Evolutionary conservation across 768 basidiomycete species (phyloP), one percentile per base, ranked within the genome.

Genomic region (Tricholoma saponaceum): DNA sequence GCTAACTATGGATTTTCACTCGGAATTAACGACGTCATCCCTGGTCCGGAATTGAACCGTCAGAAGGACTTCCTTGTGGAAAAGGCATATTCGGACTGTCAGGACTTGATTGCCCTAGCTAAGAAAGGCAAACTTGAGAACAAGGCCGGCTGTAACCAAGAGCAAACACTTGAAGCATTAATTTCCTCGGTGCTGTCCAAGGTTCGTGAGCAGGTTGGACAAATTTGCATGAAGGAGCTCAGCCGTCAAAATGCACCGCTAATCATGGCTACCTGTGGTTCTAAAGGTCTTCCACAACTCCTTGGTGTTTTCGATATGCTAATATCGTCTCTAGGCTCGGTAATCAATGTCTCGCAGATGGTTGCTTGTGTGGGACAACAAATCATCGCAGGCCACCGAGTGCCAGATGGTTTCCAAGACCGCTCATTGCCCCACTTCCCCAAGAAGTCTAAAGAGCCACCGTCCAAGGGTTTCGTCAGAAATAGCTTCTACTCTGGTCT

Each of bases 281-380:
- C 97, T 5, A 98, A 98, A 82, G 97, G 96, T 91, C 13, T 23
- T 32, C 22, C 51, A 10, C 8, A 54, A 25, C 20, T 35, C 20
- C 18, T 43, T 33, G 18, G 44, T 55, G 25, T 9, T 6, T 26
- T 51, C 8, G 13, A 23, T 54, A 30, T 37, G 12, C 32, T 58
- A 9, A 51, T 13, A 32, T 13, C 43, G 0, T 56, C 6, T 30
- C 18, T 54, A 76, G 96, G 97, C 71, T 98, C 97, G 66, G 92
- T 94, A 60, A 96, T 99, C 74, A 99, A 99, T 73, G 97, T 99
- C 55, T 96, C 94, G 22, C 97, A 99, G 75, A 99, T 99, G 97
- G 96, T 98, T 54, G 97, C 96, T 67, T 98, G 96, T 83, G 97
- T 99, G 64, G 97, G 97, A 5, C 97, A 99, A 68, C 97, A 99